Percentiles rank a stretch among this genome's conserved stretches.
Evolutionary conservation across 768 basidiomycete genomes (phyloP).

Genomic region (Crassisporium funariophilum): DNA sequence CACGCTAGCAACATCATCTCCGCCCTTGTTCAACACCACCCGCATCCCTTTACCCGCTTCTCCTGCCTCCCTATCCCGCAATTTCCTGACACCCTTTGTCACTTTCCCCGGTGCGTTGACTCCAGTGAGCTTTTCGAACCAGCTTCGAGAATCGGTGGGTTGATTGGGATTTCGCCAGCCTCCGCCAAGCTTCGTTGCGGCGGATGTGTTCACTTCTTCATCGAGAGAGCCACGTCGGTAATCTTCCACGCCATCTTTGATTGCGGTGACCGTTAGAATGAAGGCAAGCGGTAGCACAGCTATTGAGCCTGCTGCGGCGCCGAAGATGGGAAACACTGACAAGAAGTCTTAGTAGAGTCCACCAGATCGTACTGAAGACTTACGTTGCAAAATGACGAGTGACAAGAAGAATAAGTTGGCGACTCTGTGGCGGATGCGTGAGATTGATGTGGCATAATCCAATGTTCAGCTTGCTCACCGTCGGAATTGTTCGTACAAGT

Average conservation of each 20-base stretch:
- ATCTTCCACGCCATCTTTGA: constrained; percentile 97
- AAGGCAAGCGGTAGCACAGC: constrained; percentile 85
- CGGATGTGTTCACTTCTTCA: constrained; percentile 93
- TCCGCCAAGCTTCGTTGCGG: constrained; percentile 84
- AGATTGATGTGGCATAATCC: constrained; percentile 1
- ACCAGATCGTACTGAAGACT: constrained; percentile 17
- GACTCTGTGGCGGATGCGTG: constrained; percentile 45
- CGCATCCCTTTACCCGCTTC: constrained; percentile 59
- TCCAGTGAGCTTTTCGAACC: constrained; percentile 74
- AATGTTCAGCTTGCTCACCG: constrained; percentile 48
- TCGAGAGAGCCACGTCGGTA: constrained; percentile 87
- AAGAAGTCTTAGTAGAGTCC: constrained; percentile 10
- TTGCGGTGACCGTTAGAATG: constrained; percentile 84
- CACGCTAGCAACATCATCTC: constrained; percentile 41
- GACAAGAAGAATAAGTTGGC: constrained; percentile 93
- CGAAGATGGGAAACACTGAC: constrained; percentile 88
- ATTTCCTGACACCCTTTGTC: constrained; percentile 80
- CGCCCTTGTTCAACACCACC: constrained; percentile 61
- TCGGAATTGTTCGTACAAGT: constrained; percentile 92
- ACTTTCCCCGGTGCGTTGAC: constrained; percentile 74
- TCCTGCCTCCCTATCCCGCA: constrained; percentile 79
- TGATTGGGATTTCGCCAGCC: constrained; percentile 90
- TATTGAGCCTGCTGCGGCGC: constrained; percentile 79
- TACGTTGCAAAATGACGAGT: constrained; percentile 80
- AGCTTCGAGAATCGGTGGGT: constrained; percentile 72